Evolutionary conservation across 441 rosid species (phyloP).

Genomic region (Erysimum pusillum): DNA sequence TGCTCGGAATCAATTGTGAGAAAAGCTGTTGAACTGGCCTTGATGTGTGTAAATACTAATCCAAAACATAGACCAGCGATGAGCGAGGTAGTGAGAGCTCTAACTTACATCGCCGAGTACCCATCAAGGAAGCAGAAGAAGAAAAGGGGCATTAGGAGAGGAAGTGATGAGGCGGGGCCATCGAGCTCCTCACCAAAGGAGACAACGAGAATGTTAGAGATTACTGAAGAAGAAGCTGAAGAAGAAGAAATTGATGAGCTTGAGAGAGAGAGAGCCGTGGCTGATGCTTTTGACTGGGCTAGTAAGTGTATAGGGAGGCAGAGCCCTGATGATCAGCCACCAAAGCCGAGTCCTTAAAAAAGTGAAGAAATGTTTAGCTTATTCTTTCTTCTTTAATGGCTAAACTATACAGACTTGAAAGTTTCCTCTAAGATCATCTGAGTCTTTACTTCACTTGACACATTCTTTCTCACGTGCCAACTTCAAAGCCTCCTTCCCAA

Average conservation of each 20-base stretch:
- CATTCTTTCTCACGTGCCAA: no score
- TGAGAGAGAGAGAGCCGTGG: constrained; percentile 56
- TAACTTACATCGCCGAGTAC: constrained; percentile 48
- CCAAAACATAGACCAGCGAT: constrained; percentile 55
- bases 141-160: background rate
- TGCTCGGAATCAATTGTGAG: constrained; percentile 40
- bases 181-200: constrained; percentile 54
- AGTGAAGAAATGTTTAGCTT: no score
- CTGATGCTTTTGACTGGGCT: constrained; percentile 71
- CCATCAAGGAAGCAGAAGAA: constrained; percentile 28
- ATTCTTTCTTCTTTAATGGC: background rate
- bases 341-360: background rate
- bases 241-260: constrained; percentile 8
- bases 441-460: no score
- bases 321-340: background rate
- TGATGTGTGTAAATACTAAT: constrained; percentile 52
- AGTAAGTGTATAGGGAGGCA: constrained; percentile 40
- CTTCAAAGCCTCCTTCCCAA: no score
- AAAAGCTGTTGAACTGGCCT: constrained; percentile 55
- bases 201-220: constrained; percentile 34
- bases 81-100: constrained; percentile 52
- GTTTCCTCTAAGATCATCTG: no score
- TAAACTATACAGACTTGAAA: background rate
- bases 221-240: constrained; percentile 1
- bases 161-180: background rate